Evolutionary conservation across 2,329 filamentous ascomycete species (phyloP).

Genomic region (Delphinella strobiligena): DNA sequence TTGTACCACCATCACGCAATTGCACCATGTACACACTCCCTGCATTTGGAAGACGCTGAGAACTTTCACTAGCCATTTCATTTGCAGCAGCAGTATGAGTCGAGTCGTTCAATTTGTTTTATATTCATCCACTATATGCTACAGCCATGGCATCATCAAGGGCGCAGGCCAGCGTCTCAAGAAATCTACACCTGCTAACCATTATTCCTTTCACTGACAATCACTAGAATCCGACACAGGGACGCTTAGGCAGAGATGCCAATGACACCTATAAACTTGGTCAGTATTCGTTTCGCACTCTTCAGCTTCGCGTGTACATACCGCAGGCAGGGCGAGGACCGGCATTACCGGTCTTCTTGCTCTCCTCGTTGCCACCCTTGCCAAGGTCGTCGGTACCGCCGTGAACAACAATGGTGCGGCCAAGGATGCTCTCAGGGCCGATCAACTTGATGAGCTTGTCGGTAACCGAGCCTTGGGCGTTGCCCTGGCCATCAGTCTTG

Average conservation of each 20-base stretch:
- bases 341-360: conserved; percentile 96
- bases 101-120: neutral
- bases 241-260: conserved; percentile 16
- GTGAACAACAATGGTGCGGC: conserved; percentile 92
- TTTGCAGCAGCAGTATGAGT: no score
- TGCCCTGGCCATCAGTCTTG: conserved; percentile 86
- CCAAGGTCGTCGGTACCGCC: conserved; percentile 93
- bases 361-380: conserved; percentile 83
- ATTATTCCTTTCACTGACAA: neutral
- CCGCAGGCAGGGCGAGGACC: conserved; percentile 89
- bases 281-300: conserved; percentile 3
- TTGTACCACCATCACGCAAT: no score
- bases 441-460: conserved; percentile 92
- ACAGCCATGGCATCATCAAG: neutral
- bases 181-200: neutral
- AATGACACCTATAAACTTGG: conserved; percentile 19
- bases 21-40: no score
- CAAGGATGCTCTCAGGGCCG: conserved; percentile 86
- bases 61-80: no score
- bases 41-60: no score
- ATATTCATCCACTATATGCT: neutral
- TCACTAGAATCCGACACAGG: neutral
- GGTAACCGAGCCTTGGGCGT: conserved; percentile 64
- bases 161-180: no score
- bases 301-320: conserved; percentile 31